A percentile compares a stretch with the other conserved stretches of the same genome.
These are phyloP conservation scores for Chrysosporium keratinophilum DNA, from an alignment of 2,329 filamentous ascomycete species.

Conservation along the genomic window DNA sequence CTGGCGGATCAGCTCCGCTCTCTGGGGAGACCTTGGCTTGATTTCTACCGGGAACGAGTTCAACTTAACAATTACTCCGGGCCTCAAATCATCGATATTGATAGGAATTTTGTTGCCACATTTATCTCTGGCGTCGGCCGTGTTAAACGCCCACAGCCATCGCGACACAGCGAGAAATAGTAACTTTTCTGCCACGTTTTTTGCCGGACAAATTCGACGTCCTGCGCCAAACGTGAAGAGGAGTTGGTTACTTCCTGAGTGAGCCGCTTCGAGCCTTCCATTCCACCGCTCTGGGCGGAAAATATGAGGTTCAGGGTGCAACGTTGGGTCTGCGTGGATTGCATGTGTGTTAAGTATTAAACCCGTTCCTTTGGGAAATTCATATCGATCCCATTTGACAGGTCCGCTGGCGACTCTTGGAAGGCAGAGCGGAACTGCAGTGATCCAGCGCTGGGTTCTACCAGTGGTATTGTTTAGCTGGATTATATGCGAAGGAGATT, in stretches of 20 bases:
- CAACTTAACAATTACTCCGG: neutral
- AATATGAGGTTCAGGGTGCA: slow-evolving; percentile 27
- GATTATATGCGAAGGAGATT: neutral
- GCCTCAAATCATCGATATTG: neutral
- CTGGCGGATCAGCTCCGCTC: neutral
- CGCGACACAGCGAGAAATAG: slow-evolving; percentile 41
- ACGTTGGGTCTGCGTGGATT: slow-evolving; percentile 39
- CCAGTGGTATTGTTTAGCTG: neutral
- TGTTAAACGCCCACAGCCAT: slow-evolving; percentile 42
- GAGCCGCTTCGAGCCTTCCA: slow-evolving; percentile 20
- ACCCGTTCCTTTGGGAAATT: neutral
- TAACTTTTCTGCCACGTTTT: slow-evolving; percentile 45
- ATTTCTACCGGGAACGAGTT: slow-evolving; percentile 3
- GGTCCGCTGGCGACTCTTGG: neutral
- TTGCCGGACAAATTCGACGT: slow-evolving; percentile 23
- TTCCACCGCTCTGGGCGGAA: slow-evolving; percentile 29
- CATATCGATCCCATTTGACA: slow-evolving; percentile 3
- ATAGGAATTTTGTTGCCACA: slow-evolving; percentile 2
- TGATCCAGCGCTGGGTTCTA: slow-evolving; percentile 3
- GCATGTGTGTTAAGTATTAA: slow-evolving; percentile 43
- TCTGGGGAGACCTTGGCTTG: neutral
- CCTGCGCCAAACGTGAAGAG: slow-evolving; percentile 33
- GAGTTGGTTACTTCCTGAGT: slow-evolving; percentile 27
- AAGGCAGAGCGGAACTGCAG: slow-evolving; percentile 1
- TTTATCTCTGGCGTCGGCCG: slow-evolving; percentile 3